Conservation (phyloP, 495 filamentous ascomycete genomes). For the Talaromyces wortmannii region DNA sequence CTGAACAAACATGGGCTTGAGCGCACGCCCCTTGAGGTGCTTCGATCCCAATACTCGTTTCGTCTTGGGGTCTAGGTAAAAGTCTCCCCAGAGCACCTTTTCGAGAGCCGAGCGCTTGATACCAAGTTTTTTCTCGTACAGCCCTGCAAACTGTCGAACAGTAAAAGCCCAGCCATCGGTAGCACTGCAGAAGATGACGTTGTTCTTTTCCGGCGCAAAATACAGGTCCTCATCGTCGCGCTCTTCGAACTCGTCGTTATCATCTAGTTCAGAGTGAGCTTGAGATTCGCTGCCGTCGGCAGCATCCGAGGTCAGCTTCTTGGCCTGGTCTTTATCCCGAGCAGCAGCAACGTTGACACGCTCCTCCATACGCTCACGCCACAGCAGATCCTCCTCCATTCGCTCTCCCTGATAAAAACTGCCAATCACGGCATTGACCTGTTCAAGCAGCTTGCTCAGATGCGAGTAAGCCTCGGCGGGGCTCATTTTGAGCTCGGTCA, state of each 20-base stretch:
- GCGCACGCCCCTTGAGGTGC: slow-evolving; percentile 80
- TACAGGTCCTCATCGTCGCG: slow-evolving; percentile 96
- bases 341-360: slow-evolving; percentile 53
- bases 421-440: slow-evolving; percentile 95
- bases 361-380: slow-evolving; percentile 89
- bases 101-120: slow-evolving; percentile 88
- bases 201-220: slow-evolving; percentile 96
- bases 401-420: slow-evolving; percentile 97
- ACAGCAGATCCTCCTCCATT: slow-evolving; percentile 97
- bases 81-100: slow-evolving; percentile 96
- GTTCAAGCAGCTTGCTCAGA: slow-evolving; percentile 82
- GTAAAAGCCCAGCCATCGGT: slow-evolving; percentile 99
- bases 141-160: slow-evolving; percentile 80
- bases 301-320: slow-evolving; percentile 40
- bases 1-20: slow-evolving; percentile 98
- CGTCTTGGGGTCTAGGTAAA: slow-evolving; percentile 93
- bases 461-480: slow-evolving; percentile 84
- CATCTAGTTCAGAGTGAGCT: slow-evolving; percentile 11
- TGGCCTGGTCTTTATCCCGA: slow-evolving; percentile 28
- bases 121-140: slow-evolving; percentile 96
- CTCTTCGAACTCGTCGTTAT: slow-evolving; percentile 67
- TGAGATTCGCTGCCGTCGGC: slow-evolving; percentile 14
- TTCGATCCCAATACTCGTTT: slow-evolving; percentile 86
- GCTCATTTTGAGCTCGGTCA: slow-evolving; percentile 90
- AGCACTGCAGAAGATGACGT: slow-evolving; percentile 97